These are phyloP conservation scores for Penicillium egyptiacum DNA, from an alignment of 495 filamentous ascomycete species.

Conservation along the genomic window DNA sequence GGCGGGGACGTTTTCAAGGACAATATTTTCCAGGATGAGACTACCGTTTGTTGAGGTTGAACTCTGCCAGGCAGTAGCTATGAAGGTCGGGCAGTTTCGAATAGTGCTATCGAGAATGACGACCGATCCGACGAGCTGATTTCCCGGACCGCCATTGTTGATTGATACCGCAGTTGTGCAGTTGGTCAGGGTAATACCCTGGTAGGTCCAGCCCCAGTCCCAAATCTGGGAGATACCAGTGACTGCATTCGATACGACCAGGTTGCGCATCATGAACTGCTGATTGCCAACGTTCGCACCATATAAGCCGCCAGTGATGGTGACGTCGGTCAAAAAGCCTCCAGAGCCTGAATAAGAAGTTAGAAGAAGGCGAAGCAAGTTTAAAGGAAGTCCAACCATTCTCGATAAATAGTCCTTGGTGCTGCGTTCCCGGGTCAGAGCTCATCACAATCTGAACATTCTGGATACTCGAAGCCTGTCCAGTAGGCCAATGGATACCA, in stretches of 20 bases:
- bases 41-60: slow-evolving; percentile 51
- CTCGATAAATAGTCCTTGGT: slow-evolving; percentile 75
- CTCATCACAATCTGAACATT: slow-evolving; percentile 76
- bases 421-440: slow-evolving; percentile 52
- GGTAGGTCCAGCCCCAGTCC: slow-evolving; percentile 59
- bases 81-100: slow-evolving; percentile 60
- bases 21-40: slow-evolving; percentile 67
- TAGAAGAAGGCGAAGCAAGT: too few relatives aligned
- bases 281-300: slow-evolving; percentile 71
- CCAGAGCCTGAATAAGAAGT: slow-evolving; percentile 56
- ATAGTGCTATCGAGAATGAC: slow-evolving; percentile 59
- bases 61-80: slow-evolving; percentile 55
- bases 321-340: slow-evolving; percentile 61
- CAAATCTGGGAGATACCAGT: slow-evolving; percentile 61
- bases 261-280: slow-evolving; percentile 76
- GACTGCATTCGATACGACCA: slow-evolving; percentile 63
- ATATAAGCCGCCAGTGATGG: slow-evolving; percentile 70
- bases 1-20: slow-evolving; percentile 59
- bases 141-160: slow-evolving; percentile 32
- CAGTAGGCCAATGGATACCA: slow-evolving; percentile 78
- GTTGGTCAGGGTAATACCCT: slow-evolving; percentile 47
- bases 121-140: slow-evolving; percentile 44
- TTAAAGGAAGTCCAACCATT: slow-evolving; percentile 45
- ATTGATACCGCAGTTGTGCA: slow-evolving; percentile 53
- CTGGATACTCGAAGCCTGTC: slow-evolving; percentile 71